Evolutionary conservation across 192 early-diverging fungal species (phyloP), one percentile per base, ranked within the genome.

Genomic region (Backusella parvicylindrica): DNA sequence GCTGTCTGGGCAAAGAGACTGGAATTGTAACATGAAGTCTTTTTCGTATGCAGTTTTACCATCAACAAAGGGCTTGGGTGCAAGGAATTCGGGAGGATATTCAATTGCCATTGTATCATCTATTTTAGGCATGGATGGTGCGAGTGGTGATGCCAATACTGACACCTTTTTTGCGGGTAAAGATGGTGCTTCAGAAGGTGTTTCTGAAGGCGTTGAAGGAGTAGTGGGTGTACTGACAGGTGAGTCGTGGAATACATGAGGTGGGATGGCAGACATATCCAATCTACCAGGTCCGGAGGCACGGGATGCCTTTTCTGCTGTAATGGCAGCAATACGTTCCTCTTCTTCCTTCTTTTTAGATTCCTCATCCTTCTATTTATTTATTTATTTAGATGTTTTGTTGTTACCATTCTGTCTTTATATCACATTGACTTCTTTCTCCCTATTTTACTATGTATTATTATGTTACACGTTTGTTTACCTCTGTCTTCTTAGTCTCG

Each of bases 1-100:
- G 68, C 88, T 83, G 40, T 92, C 85, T 26, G 79, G 84, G 81
- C 90, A 91, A 49, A 92, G 79, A 6, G 75, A 74, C 70, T 82
- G 86, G 83, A 95, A 96, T 75, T 90, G 90, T 84, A 93, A 86
- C 78, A 97, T 84, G 82, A 97, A 97, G 70, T 83, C 89, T 32
- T 86, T 85, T 49, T 89, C 84, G 71, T 94, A 95, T 72, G 85
- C 84, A 74, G 90, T 90, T 60, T 90, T 91, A 63, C 89, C 87
- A 35, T 88, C 79, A 6, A 73, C 77, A 4, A 85, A 82, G 1
- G 75, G 64, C 23, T 86, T 78, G 26, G 89, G 91, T 33, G 88
- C 86, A 65, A 86, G 86, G 32, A 91, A 82, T 66, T 81, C 68
- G 23, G 84, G 72, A 63, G 85, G 86, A 64, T 87, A 89, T 43